These are phyloP conservation scores for Triticum monococcum DNA, from an alignment of 176 grass and related monocot species.

Conservation along the genomic window DNA sequence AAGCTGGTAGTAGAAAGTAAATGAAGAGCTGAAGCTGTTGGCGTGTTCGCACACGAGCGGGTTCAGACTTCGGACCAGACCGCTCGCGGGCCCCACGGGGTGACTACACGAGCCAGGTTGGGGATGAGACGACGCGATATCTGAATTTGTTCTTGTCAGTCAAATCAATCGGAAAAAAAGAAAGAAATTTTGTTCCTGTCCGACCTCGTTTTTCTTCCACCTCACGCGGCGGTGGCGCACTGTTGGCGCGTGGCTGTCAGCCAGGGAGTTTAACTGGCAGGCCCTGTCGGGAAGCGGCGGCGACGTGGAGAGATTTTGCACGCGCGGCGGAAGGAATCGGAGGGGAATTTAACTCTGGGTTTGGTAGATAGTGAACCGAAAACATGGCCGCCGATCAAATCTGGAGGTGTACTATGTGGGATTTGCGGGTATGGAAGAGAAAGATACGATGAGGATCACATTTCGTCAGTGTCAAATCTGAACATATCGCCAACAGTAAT, in stretches of 20 bases:
- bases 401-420: too few species aligned
- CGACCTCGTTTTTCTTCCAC: neutral
- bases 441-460: neutral
- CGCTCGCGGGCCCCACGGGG: neutral
- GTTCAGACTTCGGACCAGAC: too few species aligned
- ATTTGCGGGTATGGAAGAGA: neutral
- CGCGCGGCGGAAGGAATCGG: neutral
- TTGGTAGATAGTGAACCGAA: neutral
- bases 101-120: too few species aligned
- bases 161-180: too few species aligned
- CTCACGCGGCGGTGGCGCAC: neutral
- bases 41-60: rapidly evolving
- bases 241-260: conserved; percentile 1
- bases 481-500: neutral
- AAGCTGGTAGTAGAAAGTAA: neutral
- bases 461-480: neutral
- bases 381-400: too few species aligned
- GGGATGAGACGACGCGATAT: neutral
- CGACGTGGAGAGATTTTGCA: neutral
- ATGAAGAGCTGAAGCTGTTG: too few species aligned
- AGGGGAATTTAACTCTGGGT: neutral
- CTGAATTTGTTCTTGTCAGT: neutral
- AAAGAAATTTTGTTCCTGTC: too few species aligned
- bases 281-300: neutral
- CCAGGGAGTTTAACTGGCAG: conserved; percentile 1